Evolutionary conservation across 2,329 filamentous ascomycete genomes (phyloP), one percentile per base, ranked within the genome.

Genomic region (Trichoderma gracile): DNA sequence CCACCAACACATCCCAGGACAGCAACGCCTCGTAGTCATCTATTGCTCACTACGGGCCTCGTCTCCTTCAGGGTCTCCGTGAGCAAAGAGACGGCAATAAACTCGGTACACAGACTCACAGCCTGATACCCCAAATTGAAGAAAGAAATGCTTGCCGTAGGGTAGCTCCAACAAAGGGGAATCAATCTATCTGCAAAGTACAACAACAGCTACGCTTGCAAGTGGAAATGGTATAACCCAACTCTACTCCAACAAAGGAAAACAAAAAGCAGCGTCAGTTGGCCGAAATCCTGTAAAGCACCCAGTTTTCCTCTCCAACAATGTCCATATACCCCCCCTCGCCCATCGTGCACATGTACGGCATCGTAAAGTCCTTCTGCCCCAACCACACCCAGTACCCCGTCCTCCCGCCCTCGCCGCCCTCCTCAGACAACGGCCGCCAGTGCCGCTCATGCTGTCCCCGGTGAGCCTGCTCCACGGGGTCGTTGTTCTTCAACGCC

Each of bases 321-420:
- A 56, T 19, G 14, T 40, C 12, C 1, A 6, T 3, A 17, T 38
- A 57, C 14, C 63, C 63, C 9, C 63, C 64, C 43, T 55, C 58
- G n/a, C 45, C 63, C 40, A 64, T 47, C 8, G 46, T 53, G 43
- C 63, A 63, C 14, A 59, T 45, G 21, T 53, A 14, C 4, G 57
- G 65, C 23, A 62, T 47, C 7, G 17, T 33, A 12, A 67, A 59
- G 33, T 72, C 68, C 14, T 61, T 68, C 17, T 71, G 65, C 1
- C 72, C 71, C 14, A 73, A n/a, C 9, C 67, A 69, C 7, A 74
- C 58, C 71, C 72, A 74, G 33, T 74, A 73, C 5, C 72, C 72
- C 1, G 47, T 38, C 33, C 33, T 38, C 33, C 33, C 54, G 14
- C 67, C 60, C 4, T 66, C 64, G n/a, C 30, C 10, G 9, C 64